Conservation (phyloP, 371 early-diverging fungal genomes). For the Actinomortierella ambigua region DNA sequence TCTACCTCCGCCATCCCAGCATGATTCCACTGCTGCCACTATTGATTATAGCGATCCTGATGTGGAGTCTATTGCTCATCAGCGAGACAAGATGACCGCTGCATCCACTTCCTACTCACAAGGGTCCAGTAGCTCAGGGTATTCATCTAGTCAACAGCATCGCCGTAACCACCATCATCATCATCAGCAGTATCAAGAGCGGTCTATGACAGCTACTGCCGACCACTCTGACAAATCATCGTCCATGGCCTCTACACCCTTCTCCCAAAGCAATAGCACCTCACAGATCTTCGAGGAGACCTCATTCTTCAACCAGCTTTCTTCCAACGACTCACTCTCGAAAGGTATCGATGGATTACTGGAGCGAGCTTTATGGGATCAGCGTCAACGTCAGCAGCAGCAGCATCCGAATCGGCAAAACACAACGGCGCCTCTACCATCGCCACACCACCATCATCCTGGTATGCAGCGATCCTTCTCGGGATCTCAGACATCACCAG, state of each 20-base stretch:
- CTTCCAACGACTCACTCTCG: slow-evolving; percentile 33
- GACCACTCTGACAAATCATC: slow-evolving; percentile 22
- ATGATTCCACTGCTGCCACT: too few relatives aligned
- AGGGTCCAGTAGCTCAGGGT: too few relatives aligned
- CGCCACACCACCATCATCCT: slow-evolving; percentile 3
- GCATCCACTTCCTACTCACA: too few relatives aligned
- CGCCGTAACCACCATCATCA: background rate
- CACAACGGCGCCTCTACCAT: background rate
- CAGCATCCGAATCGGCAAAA: slow-evolving; percentile 1
- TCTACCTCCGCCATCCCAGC: too few relatives aligned
- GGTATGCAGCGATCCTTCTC: background rate
- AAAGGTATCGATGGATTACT: slow-evolving; percentile 5
- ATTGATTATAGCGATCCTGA: too few relatives aligned
- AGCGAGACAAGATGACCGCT: too few relatives aligned
- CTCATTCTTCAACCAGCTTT: slow-evolving; percentile 43
- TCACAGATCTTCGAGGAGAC: slow-evolving; percentile 47
- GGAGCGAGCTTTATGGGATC: background rate
- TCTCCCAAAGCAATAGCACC: slow-evolving; percentile 41
- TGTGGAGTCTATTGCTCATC: too few relatives aligned
- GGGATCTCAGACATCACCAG: background rate
- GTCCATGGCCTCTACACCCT: slow-evolving; percentile 29
- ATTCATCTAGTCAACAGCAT: too few relatives aligned
- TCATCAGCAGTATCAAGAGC: too few relatives aligned
- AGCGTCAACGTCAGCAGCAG: slow-evolving; percentile 5
- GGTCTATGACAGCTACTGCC: too few relatives aligned